These are phyloP conservation scores for Trypanosoma rangeli DNA, from an alignment of 208 protist species.

Conservation along the genomic window DNA sequence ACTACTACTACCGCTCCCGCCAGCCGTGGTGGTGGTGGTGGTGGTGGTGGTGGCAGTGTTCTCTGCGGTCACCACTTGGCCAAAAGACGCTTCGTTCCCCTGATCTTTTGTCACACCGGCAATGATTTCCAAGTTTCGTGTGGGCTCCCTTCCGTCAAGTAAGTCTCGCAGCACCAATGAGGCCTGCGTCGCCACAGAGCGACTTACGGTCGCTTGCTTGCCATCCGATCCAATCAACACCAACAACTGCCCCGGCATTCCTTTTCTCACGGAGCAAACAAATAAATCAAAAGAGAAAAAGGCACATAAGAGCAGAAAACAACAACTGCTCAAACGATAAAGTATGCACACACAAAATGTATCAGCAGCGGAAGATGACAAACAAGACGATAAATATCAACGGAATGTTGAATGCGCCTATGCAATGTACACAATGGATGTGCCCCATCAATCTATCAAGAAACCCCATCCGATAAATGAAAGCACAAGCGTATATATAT, in stretches of 20 bases:
- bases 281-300: slow-evolving; percentile 15
- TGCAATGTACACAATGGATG: too few relatives aligned
- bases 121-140: background rate
- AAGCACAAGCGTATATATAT: too few relatives aligned
- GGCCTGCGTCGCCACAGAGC: slow-evolving; percentile 71
- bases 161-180: slow-evolving; percentile 76
- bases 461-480: too few relatives aligned
- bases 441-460: too few relatives aligned
- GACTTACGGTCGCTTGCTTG: slow-evolving; percentile 48
- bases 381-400: background rate
- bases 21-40: background rate
- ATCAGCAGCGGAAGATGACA: background rate
- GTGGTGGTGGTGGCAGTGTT: background rate
- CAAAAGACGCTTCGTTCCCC: background rate
- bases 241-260: slow-evolving; percentile 44
- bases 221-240: slow-evolving; percentile 73
- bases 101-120: background rate
- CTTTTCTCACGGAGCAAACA: background rate
- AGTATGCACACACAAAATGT: background rate
- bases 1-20: too few relatives aligned
- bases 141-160: slow-evolving; percentile 58
- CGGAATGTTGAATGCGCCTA: too few relatives aligned
- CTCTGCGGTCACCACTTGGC: background rate
- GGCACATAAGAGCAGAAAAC: background rate
- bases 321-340: slow-evolving; percentile 1